Evolutionary conservation across 208 protist species (phyloP), one percentile per base, ranked within the genome.

Genomic region (Balamuthia mandrillaris): DNA sequence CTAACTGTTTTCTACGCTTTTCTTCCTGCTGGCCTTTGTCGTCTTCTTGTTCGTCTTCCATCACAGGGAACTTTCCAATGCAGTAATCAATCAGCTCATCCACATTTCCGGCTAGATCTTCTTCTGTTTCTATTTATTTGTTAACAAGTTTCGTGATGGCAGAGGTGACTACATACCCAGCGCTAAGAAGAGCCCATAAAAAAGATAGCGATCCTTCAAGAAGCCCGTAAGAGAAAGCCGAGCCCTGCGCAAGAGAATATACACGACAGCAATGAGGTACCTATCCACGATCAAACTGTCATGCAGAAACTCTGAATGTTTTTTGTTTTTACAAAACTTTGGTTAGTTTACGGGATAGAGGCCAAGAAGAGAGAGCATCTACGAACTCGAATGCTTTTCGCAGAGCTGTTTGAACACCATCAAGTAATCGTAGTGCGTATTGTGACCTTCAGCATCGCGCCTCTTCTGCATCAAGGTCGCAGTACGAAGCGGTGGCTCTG

Each of bases 191-290:
- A 77, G 42, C 1, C 44, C 66, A 18, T 54, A 77, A 45, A 77
- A 77, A 10, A 77, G 29, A 45, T 77, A 77, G 16, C 66, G 42
- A 54, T 77, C 66, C 44, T 77, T 77, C 24, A 16, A 39, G 66
- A 56, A 77, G 66, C 66, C 66, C 1, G 1, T 1, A 5, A 1
- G 10, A 24, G 21, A 56, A 9, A 77, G 66, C 24, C 41, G 44
- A 10, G 66, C 66, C 3, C 66, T 39, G 44, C 54, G 49, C 66
- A 77, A 27, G 66, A 56, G 41, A 24, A 77, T n/a, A 12, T 39
- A 77, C 3, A 45, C 66, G 2, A 77, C 9, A 10, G 66, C 66
- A 10, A 77, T 10, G 1, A 77, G 7, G 44, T 77, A 77, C 42
- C 29, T 45, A 54, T 77, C 66, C 14, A 77, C 39, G 44, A n/a